Conservation (phyloP, 352 stramenopile species). For the Phytophthora cryptogea region DNA sequence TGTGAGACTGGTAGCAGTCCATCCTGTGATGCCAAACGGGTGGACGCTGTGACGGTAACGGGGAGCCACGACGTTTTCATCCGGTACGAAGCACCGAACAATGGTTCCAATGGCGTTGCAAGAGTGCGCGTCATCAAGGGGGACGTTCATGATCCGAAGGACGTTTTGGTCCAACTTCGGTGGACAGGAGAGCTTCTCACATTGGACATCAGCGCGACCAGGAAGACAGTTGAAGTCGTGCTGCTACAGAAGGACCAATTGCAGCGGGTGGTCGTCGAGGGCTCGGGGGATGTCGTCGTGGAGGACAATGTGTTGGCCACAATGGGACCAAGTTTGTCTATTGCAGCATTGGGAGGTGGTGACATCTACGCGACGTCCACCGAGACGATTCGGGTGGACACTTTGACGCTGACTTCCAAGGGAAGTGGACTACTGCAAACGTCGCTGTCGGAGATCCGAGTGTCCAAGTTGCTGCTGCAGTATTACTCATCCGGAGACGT, state of each 20-base stretch:
- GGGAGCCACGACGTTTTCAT: conserved; percentile 28
- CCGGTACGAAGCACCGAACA: conserved; percentile 16
- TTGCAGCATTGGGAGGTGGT: conserved; percentile 21
- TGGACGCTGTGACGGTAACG: conserved; percentile 21
- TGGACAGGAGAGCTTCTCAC: conserved; percentile 22
- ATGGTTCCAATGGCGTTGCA: conserved; percentile 3
- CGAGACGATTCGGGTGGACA: conserved; percentile 18
- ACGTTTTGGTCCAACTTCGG: conserved; percentile 14
- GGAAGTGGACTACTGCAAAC: conserved; percentile 24
- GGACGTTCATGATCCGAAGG: conserved; percentile 20
- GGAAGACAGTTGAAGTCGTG: conserved; percentile 27
- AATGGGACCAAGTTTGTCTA: conserved; percentile 13
- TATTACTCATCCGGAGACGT: conserved; percentile 26
- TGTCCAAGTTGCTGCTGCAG: conserved; percentile 15
- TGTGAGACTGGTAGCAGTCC: conserved; percentile 23
- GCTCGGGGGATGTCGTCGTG: conserved; percentile 14
- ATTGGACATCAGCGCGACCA: conserved; percentile 19
- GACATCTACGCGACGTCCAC: conserved; percentile 19
- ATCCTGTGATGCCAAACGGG: conserved; percentile 21
- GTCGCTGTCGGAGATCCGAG: conserved; percentile 15
- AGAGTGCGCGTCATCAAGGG: conserved; percentile 26
- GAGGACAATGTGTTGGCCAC: conserved; percentile 20
- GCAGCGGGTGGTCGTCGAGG: conserved; percentile 21
- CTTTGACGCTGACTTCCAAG: conserved; percentile 20
- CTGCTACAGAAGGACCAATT: conserved; percentile 22